Evolutionary conservation across 2,329 filamentous ascomycete species (phyloP), one percentile per base, ranked within the genome.

Genomic region (Penicillium sclerotigenum): DNA sequence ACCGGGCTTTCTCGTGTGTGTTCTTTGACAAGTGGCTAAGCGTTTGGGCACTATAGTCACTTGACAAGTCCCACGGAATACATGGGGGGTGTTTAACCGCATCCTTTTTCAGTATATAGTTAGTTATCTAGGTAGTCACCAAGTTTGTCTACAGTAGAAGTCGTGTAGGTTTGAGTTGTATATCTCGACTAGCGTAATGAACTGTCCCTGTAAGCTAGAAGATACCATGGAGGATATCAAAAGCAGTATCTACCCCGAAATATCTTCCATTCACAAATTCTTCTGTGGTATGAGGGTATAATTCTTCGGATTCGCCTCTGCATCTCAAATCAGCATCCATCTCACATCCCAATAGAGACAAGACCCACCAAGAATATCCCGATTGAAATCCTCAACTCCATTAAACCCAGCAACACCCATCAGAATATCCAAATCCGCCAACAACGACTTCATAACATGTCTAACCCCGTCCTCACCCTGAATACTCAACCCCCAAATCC

Each of bases 351-450:
- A 50, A 37, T 18, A 37, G 26, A 46, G 42, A 13, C 13, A 54
- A 48, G 4, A 62, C 64, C 29, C 55, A 73, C 70, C 71, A 38
- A 74, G 52, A 45, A 72, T 68, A 9, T 71, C 70, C 28, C 74
- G 71, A 45, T 81, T 75, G 54, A 87, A 82, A 52, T 84, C 78
- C 1, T 74, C 72, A 3, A 86, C 68, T 37, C 73, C 78, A 46
- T 79, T 79, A 58, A 80, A 82, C 0, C 84, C 83, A 18, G 77
- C 80, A 2, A 84, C 80, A 47, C 81, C 83, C 79, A 87, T 81
- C 55, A 85, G 57, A 41, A 86, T 85, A 66, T 87, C 83, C 33
- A 87, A 77, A 52, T 87, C 84, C 0, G 82, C 83, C 48, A 87
- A 68, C 26, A 87, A 66, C n/a, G 77, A 76, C 71, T 82, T 83